Evolutionary conservation across 208 protist species (phyloP).

Genomic region (Wallacemonas sp.): DNA sequence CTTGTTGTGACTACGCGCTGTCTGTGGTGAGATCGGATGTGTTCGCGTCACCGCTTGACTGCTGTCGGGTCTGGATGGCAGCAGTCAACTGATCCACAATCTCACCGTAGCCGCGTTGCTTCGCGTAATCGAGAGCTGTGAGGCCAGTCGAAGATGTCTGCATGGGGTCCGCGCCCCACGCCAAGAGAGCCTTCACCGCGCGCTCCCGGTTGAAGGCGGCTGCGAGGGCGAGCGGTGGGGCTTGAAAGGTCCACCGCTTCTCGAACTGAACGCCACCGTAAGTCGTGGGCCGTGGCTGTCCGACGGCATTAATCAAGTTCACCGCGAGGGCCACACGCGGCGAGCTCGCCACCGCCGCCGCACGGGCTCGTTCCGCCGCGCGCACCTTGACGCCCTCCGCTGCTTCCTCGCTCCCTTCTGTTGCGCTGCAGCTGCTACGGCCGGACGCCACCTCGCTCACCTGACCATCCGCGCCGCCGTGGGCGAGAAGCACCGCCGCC

Average conservation of each 20-base stretch:
- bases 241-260: constrained; percentile 68
- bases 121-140: constrained; percentile 66
- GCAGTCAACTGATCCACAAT: constrained; percentile 55
- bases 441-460: neutral
- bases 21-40: neutral
- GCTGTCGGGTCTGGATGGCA: constrained; percentile 25
- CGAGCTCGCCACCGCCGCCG: neutral
- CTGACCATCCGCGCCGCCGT: neutral
- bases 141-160: constrained; percentile 57
- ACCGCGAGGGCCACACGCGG: neutral
- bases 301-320: constrained; percentile 46
- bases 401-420: neutral
- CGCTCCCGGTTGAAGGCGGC: constrained; percentile 74
- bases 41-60: neutral
- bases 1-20: too few species aligned
- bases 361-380: neutral
- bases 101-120: constrained; percentile 49
- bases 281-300: constrained; percentile 57
- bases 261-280: constrained; percentile 73
- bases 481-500: neutral
- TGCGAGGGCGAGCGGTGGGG: constrained; percentile 74
- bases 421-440: neutral
- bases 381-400: neutral
- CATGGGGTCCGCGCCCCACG: constrained; percentile 42
- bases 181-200: constrained; percentile 63